phyloP scores from a whole-genome alignment of 306 rosid species.

The Prunus davidiana region DNA sequence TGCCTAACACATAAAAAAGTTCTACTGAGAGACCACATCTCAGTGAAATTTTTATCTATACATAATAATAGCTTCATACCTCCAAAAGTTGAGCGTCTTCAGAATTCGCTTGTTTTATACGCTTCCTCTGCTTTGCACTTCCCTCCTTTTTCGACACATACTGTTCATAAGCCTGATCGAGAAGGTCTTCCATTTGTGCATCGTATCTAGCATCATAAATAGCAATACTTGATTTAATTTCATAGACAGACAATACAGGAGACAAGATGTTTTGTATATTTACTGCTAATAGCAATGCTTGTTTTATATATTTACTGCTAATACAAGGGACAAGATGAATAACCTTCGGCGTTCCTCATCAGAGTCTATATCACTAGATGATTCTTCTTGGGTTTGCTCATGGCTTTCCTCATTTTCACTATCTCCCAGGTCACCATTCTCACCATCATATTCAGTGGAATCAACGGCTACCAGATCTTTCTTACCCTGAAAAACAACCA shows the following conservation, averaged over 20 bases:
- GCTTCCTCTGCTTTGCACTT: slow-evolving; percentile 76
- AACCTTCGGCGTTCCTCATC: slow-evolving; percentile 89
- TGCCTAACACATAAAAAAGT: not conserved
- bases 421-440: slow-evolving; percentile 42
- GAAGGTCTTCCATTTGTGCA: slow-evolving; percentile 69
- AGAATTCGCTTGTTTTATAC: slow-evolving; percentile 50
- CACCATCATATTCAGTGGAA: slow-evolving; percentile 65
- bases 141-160: slow-evolving; percentile 76
- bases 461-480: slow-evolving; percentile 74
- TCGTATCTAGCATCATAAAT: slow-evolving; percentile 54
- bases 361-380: slow-evolving; percentile 70
- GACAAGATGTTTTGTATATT: not conserved
- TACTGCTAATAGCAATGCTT: not conserved
- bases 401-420: slow-evolving; percentile 46
- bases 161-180: slow-evolving; percentile 78
- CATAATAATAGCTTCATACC: slow-evolving; percentile 39
- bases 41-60: not conserved
- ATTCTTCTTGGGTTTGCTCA: slow-evolving; percentile 36
- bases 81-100: slow-evolving; percentile 55
- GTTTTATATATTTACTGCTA: slow-evolving; percentile 2
- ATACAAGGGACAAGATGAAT: slow-evolving; percentile 16
- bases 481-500: slow-evolving; percentile 60
- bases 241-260: not conserved
- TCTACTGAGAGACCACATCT: not conserved
- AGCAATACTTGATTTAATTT: not conserved